A percentile compares a stretch with the other conserved stretches of the same genome.
Evolutionary conservation across 2,329 filamentous ascomycete genomes (phyloP).

Genomic region (Colletotrichum plurivorum): DNA sequence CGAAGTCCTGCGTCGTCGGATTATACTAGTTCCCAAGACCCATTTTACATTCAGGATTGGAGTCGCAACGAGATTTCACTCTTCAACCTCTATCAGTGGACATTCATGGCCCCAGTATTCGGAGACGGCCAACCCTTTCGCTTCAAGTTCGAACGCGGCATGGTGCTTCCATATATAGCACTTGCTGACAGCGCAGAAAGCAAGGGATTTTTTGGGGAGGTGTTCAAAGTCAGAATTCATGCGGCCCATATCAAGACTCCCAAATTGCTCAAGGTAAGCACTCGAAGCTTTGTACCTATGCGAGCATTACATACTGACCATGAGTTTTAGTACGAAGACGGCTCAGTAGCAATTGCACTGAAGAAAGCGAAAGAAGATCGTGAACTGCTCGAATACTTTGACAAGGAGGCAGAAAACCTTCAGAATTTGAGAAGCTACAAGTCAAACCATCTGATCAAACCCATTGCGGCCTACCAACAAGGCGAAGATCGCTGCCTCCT

Average conservation of each 20-base stretch:
- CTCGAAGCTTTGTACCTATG: not conserved
- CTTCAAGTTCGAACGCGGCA: not conserved
- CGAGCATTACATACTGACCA: not conserved
- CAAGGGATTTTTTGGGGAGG: conserved; percentile 21
- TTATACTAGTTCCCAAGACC: too few species aligned
- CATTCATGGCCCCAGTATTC: not conserved
- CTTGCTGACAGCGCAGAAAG: not conserved
- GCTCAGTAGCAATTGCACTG: not conserved
- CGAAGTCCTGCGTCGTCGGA: too few species aligned
- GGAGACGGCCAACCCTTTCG: not conserved
- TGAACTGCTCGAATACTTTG: not conserved
- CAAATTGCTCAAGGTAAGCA: not conserved
- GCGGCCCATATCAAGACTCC: not conserved
- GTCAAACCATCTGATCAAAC: conserved; percentile 14
- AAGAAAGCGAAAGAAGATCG: not conserved
- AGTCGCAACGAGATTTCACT: not conserved
- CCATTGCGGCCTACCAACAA: conserved; percentile 11
- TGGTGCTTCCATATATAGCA: not conserved
- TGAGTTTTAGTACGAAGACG: not conserved
- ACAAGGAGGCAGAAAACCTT: not conserved
- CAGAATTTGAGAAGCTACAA: not conserved
- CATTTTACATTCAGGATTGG: too few species aligned
- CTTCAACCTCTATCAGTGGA: not conserved
- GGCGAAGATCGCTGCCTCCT: not conserved
- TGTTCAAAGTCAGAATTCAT: conserved; percentile 4